Conservation (phyloP, 805 yeast genomes). For the Wickerhamiella nectarea region DNA sequence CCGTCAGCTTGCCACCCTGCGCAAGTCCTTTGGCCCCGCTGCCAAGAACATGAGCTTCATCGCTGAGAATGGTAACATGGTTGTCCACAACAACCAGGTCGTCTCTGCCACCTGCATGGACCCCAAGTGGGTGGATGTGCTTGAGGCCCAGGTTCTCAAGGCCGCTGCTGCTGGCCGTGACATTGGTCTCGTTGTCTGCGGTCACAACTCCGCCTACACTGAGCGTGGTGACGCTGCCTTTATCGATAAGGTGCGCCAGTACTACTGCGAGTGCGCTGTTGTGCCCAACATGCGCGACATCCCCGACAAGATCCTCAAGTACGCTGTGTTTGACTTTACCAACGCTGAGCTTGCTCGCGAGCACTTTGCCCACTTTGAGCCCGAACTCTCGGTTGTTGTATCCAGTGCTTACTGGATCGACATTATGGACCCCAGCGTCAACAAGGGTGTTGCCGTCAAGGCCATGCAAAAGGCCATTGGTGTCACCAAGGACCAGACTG, state of each 20-base stretch:
- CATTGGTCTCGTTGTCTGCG: constrained; percentile 9
- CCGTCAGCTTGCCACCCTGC: constrained; percentile 8
- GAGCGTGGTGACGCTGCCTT: constrained; percentile 7
- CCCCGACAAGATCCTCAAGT: constrained; percentile 9
- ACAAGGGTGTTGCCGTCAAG: constrained; percentile 9
- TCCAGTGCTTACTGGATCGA: constrained; percentile 9
- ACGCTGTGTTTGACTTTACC: constrained; percentile 8
- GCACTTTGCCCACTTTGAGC: constrained; percentile 10
- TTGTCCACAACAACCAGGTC: constrained; percentile 9
- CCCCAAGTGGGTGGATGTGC: constrained; percentile 1
- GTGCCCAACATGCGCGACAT: constrained; percentile 7
- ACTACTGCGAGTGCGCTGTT: constrained; percentile 9
- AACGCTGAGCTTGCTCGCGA: constrained; percentile 6
- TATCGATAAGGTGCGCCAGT: constrained; percentile 9
- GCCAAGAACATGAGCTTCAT: constrained; percentile 9
- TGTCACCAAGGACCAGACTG: constrained; percentile 29
- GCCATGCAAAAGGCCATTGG: constrained; percentile 9
- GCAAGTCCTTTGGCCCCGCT: constrained; percentile 9
- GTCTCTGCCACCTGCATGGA: constrained; percentile 6
- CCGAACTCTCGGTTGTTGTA: constrained; percentile 7
- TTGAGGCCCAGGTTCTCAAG: constrained; percentile 7
- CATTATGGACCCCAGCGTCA: constrained; percentile 8
- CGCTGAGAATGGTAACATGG: constrained; percentile 10
- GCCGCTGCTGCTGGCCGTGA: constrained; percentile 10
- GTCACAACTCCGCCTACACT: constrained; percentile 9